Evolutionary conservation across 1,139 yeast species (phyloP).

Genomic region (Taphrina populina): DNA sequence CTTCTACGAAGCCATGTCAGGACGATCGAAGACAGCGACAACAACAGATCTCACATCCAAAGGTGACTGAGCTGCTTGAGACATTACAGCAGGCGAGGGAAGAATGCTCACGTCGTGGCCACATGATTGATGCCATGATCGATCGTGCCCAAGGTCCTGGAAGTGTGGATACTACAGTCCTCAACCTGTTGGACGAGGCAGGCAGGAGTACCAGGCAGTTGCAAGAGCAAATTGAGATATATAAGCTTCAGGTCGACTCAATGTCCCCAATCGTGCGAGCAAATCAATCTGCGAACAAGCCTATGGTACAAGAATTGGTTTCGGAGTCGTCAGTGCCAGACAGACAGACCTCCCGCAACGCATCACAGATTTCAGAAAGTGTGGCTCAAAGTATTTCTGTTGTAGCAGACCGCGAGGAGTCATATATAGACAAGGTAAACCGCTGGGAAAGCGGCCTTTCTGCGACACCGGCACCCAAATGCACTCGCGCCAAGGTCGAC

Average conservation of each 20-base stretch:
- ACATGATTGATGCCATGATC: constrained; percentile 16
- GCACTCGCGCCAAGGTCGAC: no score
- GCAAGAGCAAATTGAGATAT: neutral
- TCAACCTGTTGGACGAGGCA: neutral
- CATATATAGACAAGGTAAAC: constrained; percentile 15
- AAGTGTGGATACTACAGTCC: neutral
- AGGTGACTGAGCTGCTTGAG: constrained; percentile 13
- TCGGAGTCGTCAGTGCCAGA: no score
- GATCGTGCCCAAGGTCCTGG: neutral
- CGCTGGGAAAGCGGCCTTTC: no score
- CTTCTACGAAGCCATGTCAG: no score
- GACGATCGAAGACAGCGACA: no score
- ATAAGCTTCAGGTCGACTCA: constrained; percentile 1
- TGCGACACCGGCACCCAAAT: no score
- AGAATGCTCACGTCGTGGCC: constrained; percentile 29
- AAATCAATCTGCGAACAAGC: no score
- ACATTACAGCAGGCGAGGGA: constrained; percentile 1
- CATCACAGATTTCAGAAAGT: neutral
- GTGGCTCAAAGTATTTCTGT: neutral
- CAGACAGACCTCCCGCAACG: neutral
- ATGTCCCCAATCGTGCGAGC: no score
- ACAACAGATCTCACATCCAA: no score
- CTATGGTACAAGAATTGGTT: no score
- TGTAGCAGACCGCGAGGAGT: neutral
- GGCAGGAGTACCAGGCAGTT: neutral